Conservation (phyloP, 495 filamentous ascomycete species). For the Neurospora tetraspora region DNA sequence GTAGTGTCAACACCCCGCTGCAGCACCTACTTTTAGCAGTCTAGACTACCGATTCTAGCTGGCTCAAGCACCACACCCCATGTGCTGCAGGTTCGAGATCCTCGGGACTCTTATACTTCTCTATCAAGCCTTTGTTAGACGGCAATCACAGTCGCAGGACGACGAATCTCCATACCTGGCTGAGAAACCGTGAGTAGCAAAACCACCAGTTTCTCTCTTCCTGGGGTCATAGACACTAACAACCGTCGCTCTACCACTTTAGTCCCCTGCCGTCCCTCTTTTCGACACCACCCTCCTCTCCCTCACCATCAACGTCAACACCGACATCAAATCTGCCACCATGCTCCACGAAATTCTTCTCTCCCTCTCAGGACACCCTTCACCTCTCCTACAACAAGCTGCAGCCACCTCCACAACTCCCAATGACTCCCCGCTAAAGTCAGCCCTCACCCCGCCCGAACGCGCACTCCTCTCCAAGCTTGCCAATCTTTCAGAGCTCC, state of each 20-base stretch:
- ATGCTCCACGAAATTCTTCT: conserved; percentile 98
- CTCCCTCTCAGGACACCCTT: conserved; percentile 86
- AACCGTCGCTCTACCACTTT: not conserved
- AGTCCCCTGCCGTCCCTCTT: not conserved
- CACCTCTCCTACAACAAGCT: conserved; percentile 58
- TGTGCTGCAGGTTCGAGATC: conserved; percentile 40
- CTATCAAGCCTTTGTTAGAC: conserved; percentile 25
- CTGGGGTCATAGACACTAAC: not conserved
- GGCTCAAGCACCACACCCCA: not conserved
- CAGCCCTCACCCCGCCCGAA: conserved; percentile 61
- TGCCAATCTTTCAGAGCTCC: conserved; percentile 63
- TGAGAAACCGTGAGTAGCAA: not conserved
- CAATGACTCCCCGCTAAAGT: conserved; percentile 24
- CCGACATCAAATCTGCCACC: conserved; percentile 7
- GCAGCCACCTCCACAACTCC: conserved; percentile 22
- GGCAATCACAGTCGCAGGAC: conserved; percentile 7
- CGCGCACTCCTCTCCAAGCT: conserved; percentile 70
- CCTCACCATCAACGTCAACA: conserved; percentile 1
- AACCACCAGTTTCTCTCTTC: not conserved
- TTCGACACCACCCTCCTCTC: not conserved
- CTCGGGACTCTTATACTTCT: conserved; percentile 38
- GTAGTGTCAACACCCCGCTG: not conserved
- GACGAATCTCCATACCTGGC: conserved; percentile 9
- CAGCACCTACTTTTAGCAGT: not conserved
- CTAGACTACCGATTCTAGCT: not conserved